Base-by-base conservation (phyloP, 192 early-diverging fungal species). In the Spizellomyces punctatus region DNA sequence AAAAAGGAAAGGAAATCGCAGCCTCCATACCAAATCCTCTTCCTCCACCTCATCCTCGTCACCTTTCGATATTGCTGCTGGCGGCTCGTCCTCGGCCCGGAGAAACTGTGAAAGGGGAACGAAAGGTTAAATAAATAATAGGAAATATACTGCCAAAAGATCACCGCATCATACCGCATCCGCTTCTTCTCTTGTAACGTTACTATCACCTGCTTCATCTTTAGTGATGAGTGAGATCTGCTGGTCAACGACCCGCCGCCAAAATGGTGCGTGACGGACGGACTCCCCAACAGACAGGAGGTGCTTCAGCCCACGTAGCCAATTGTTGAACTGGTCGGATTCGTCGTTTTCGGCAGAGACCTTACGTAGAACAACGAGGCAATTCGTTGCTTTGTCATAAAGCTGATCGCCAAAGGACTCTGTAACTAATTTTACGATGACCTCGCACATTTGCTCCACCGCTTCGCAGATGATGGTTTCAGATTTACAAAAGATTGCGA, bases 341-440 rank as follows among this genome's bases (percentile, higher is more conserved):
- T 85, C 79, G 52, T 79, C 63, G 54, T 83, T 66, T 67, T 65
- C 42, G 48, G 72, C 57, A 46, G 69, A 78, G 17, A 55, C 64
- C 16, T 74, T 56, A 10, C 89, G 75, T n/a, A 91, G 66, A 10
- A 74, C 78, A 50, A 78, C 75, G 19, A 91, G 60, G 67, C 87
- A 89, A 10, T 80, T 66, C 10, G 88, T 48, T 3, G 86, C 87
- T 67, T 89, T 91, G 41, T 75, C 74, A 68, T 86, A 88, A 27
- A 82, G 68, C 57, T 83, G 79, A 62, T 82, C 75, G n/a, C 80
- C 81, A 73, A 88, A 83, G 5, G 86, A 90, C 2, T 81, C 74
- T 43, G 75, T 73, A 16, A 89, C 79, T 45, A 87, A 49, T 46
- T 83, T 72, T 12, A 69, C 41, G 16, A 91, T 79, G 46, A 86